Evolutionary conservation across 176 grass and related monocot species (phyloP), one percentile per base, ranked within the genome.

Genomic region (Tillandsia fasciculata): DNA sequence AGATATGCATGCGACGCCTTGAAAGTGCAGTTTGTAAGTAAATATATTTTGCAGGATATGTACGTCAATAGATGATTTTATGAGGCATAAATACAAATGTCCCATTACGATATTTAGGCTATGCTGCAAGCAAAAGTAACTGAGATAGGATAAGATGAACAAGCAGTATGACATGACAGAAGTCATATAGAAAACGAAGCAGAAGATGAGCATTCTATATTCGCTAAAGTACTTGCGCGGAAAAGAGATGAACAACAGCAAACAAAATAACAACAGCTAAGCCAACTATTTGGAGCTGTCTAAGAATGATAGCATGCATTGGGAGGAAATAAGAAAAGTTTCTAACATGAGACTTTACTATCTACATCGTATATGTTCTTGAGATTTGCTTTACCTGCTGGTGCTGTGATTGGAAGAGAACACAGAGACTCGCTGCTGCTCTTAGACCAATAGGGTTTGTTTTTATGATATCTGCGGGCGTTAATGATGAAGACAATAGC

Each of bases 401-500:
- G 65, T 29, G 74, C 50, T 66, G 48, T 84, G 65, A 63, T 77
- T 64, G 74, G 70, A 65, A 80, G 66, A 84, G 77, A 26, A 53
- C 80, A 68, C 50, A 17, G 23, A 80, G 52, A 70, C 52, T 82
- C 64, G 69, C 24, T 66, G 9, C 15, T 70, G 70, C 73, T 83
- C 76, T 80, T 82, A 11, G 29, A 71, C 63, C 3, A 18, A 8
- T 59, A 14, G 20, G 54, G 11, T 28, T 28, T 64, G 63, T 74
- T 56, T 48, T 67, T 48, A 48, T 63, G 71, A 22, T 29, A 63
- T 74, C 71, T 48, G 71, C 9, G 20, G 59, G 3, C 26, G 24
- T 20, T 74, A 79, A 79, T 71, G 22, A 81, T 81, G 64, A 94
- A 59, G 48, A 83, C 63, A 67, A 59, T 42, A 76, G 74, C 81